Evolutionary conservation across 352 stramenopile genomes (phyloP), one percentile per base, ranked within the genome.

Genomic region (Pythium periplocum): DNA sequence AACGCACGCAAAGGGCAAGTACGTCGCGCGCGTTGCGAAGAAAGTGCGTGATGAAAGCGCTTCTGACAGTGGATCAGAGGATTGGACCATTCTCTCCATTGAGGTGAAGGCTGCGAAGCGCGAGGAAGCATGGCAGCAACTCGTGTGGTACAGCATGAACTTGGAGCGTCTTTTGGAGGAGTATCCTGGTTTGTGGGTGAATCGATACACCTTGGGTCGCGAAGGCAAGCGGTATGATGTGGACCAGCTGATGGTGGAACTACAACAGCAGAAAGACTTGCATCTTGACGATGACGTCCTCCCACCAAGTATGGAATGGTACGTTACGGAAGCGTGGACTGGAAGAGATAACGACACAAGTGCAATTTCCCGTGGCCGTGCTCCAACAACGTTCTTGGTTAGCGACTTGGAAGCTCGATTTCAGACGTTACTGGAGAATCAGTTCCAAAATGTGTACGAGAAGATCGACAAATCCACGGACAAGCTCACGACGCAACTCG

Each of bases 291-390:
- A 33, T 8, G n/a, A 4, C 2, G 34, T 61, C 8, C 41, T 61
- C 2, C 55, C 55, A 0, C 10, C 48, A 7, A 44, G 36, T n/a
- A 61, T 61, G 47, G 41, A 51, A 9, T 61, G 55, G 55, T 61
- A 47, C 35, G 39, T 31, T 6, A 44, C 46, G 10, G 41, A 53
- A 26, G 4, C 17, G 10, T 59, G 53, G 53, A 3, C 33, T 3
- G 33, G 35, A n/a, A 33, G 9, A 4, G 33, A 4, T 33, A 26
- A 4, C n/a, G 12, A 8, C 8, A 6, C 11, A 33, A 36, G n/a
- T 31, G 42, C 4, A 38, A 11, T 4, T n/a, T 4, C 4, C n/a
- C 26, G 3, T 4, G 31, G 34, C 5, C 9, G 47, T 43, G 8
- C 4, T 42, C 2, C 32, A 31, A 4, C 47, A 52, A 30, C 31